phyloP scores from a whole-genome alignment of 2,329 filamentous ascomycete genomes.

The Blastomyces gilchristii region DNA sequence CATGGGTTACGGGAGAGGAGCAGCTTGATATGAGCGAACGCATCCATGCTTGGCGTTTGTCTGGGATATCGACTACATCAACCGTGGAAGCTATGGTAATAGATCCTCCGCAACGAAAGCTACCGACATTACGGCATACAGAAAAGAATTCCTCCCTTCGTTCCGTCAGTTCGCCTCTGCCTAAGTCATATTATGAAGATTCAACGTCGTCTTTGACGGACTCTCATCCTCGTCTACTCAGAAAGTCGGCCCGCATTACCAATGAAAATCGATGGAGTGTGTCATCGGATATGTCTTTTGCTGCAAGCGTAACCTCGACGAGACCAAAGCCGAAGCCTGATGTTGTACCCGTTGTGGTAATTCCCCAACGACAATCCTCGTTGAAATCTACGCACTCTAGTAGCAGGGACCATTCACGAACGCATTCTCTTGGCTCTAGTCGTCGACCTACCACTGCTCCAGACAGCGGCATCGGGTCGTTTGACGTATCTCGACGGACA shows the following conservation, averaged over 20 bases:
- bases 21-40: conserved; percentile 20
- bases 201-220: conserved; percentile 34
- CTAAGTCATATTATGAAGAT: conserved; percentile 38
- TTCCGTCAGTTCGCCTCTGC: conserved; percentile 28
- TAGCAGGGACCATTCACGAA: conserved; percentile 30
- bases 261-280: conserved; percentile 38
- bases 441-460: conserved; percentile 29
- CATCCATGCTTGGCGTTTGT: conserved; percentile 35
- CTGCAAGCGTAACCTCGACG: conserved; percentile 25
- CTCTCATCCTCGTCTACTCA: conserved; percentile 38
- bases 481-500: conserved; percentile 25
- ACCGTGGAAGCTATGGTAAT: conserved; percentile 49
- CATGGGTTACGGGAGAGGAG: conserved; percentile 37
- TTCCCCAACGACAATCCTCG: conserved; percentile 39
- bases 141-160: conserved; percentile 45
- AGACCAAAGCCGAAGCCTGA: conserved; percentile 24
- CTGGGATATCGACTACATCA: conserved; percentile 43
- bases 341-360: conserved; percentile 39
- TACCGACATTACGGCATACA: conserved; percentile 42
- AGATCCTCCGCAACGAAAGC: conserved; percentile 38
- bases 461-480: conserved; percentile 24
- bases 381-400: conserved; percentile 30
- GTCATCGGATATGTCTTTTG: conserved; percentile 33
- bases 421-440: conserved; percentile 31
- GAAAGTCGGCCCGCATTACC: conserved; percentile 42